Evolutionary conservation across 1,139 yeast genomes (phyloP).

Genomic region (Diutina rugosa): DNA sequence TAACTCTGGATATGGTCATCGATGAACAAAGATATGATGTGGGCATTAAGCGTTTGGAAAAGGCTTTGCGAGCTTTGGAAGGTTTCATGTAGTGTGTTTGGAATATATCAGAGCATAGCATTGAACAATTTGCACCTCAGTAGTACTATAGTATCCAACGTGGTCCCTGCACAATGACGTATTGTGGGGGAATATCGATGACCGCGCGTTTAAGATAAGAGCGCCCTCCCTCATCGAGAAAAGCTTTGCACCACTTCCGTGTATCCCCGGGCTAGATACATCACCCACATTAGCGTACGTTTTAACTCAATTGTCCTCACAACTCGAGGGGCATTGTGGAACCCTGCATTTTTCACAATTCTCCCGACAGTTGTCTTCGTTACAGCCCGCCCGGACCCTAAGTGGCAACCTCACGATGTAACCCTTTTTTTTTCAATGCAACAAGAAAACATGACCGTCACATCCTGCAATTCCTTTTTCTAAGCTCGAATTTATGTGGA

Average conservation of each 20-base stretch:
- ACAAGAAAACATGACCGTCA: background rate
- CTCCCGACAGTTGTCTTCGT: background rate
- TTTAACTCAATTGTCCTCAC: background rate
- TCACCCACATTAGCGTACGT: background rate
- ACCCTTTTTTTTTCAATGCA: background rate
- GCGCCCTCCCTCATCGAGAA: background rate
- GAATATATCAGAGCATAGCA: background rate
- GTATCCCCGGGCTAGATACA: background rate
- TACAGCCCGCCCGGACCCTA: background rate
- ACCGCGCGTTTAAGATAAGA: background rate
- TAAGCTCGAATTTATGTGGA: too few relatives aligned
- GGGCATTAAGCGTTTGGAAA: slow-evolving; percentile 67
- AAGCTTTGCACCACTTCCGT: background rate
- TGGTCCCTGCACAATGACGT: background rate
- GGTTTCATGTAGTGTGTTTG: slow-evolving; percentile 34
- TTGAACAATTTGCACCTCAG: background rate
- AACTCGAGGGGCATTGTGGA: background rate
- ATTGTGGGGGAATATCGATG: background rate
- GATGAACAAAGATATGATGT: slow-evolving; percentile 71
- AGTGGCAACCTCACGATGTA: background rate
- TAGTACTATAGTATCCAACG: background rate
- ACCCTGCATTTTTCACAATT: background rate
- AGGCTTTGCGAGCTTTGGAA: slow-evolving; percentile 74
- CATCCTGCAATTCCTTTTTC: background rate
- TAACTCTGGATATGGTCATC: slow-evolving; percentile 80